Percentiles rank a stretch among this genome's conserved stretches.
Conservation (phyloP, 768 basidiomycete genomes). For the Leucogyrophana mollusca region DNA sequence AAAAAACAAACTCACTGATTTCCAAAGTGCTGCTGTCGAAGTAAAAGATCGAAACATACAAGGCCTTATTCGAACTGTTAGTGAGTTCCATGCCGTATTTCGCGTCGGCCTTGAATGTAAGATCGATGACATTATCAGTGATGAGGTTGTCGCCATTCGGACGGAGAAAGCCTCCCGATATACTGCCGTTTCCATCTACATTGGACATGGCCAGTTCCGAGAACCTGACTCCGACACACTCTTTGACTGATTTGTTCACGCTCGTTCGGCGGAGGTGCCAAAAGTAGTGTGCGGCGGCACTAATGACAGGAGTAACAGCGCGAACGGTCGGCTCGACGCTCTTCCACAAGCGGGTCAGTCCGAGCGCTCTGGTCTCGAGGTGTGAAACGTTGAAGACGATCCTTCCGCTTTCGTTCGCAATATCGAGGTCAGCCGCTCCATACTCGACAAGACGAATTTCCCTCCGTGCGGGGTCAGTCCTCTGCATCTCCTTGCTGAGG, state of each 20-base stretch:
- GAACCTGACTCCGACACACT: slow-evolving; percentile 11
- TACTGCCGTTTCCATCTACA: not conserved
- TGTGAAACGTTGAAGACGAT: too few relatives aligned
- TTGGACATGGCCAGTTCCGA: slow-evolving; percentile 1
- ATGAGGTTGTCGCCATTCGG: slow-evolving; percentile 3
- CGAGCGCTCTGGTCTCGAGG: too few relatives aligned
- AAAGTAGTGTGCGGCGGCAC: too few relatives aligned
- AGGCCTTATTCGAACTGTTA: slow-evolving; percentile 28
- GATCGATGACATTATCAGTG: slow-evolving; percentile 13
- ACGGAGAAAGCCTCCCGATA: not conserved
- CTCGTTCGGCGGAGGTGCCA: slow-evolving; percentile 8
- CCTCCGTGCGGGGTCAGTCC: too few relatives aligned
- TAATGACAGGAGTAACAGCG: too few relatives aligned
- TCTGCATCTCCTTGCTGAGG: too few relatives aligned
- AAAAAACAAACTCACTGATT: slow-evolving; percentile 36
- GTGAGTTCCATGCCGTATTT: slow-evolving; percentile 34
- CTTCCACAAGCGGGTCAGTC: too few relatives aligned
- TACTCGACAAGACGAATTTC: too few relatives aligned
- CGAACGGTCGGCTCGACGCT: slow-evolving; percentile 22
- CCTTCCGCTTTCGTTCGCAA: too few relatives aligned
- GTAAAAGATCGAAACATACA: slow-evolving; percentile 42
- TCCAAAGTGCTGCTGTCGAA: slow-evolving; percentile 40
- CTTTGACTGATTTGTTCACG: not conserved
- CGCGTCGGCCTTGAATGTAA: slow-evolving; percentile 20
- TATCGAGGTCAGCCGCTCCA: too few relatives aligned